phyloP scores from a whole-genome alignment of 352 stramenopile species.

The Blastocystis sp. region DNA sequence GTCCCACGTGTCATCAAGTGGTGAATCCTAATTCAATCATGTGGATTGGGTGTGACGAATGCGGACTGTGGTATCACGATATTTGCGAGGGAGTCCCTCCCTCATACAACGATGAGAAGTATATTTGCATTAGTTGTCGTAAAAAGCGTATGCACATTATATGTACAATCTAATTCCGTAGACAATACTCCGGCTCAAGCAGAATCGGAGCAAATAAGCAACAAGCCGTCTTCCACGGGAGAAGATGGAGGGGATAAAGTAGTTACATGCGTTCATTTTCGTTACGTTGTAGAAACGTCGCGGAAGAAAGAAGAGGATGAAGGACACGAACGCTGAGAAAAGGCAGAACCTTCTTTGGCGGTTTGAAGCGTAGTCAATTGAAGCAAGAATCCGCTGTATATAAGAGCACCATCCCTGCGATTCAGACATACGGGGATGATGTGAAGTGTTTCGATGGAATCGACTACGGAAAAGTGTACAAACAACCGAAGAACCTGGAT shows the following conservation, averaged over 20 bases:
- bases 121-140: conserved; percentile 52
- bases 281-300: conserved; percentile 32
- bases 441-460: conserved; percentile 62
- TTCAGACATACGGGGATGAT: conserved; percentile 51
- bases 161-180: conserved; percentile 11
- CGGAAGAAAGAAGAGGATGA: conserved; percentile 47
- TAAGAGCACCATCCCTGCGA: conserved; percentile 27
- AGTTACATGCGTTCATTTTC: neutral
- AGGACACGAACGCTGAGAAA: conserved; percentile 3
- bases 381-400: conserved; percentile 23
- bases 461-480: conserved; percentile 48
- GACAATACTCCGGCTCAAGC: neutral
- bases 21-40: conserved; percentile 28
- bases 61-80: conserved; percentile 56
- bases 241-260: neutral
- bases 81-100: conserved; percentile 42
- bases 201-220: neutral
- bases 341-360: neutral
- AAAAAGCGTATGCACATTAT: conserved; percentile 35
- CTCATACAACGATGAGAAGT: conserved; percentile 35
- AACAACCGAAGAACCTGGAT: conserved; percentile 11
- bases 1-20: conserved; percentile 21
- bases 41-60: conserved; percentile 58
- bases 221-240: neutral
- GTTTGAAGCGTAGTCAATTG: conserved; percentile 5